Percentiles rank a stretch among this genome's conserved stretches.
These are phyloP conservation scores for Pichia exigua DNA, from an alignment of 805 yeast genomes.

Conservation along the genomic window DNA sequence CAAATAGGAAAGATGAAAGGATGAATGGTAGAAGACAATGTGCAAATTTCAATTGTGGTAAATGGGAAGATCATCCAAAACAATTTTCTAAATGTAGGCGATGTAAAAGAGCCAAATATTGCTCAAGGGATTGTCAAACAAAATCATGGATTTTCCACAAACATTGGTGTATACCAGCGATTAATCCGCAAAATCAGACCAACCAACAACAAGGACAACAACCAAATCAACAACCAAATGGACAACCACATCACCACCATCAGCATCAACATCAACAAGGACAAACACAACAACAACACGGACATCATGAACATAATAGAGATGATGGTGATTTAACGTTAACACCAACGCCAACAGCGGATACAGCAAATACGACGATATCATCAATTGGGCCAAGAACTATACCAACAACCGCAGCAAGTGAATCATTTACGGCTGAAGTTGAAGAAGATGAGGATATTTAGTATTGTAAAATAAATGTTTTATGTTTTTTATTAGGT, in stretches of 20 bases:
- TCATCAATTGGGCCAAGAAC: not conserved
- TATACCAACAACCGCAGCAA: not conserved
- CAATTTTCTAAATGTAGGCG: constrained; percentile 93
- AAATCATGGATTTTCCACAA: constrained; percentile 90
- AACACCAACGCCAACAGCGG: not conserved
- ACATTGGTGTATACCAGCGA: constrained; percentile 70
- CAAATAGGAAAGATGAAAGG: constrained; percentile 82
- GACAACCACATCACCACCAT: not conserved
- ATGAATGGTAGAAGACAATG: constrained; percentile 91
- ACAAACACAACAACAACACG: not conserved
- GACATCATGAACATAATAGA: not conserved
- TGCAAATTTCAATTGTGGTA: constrained; percentile 87
- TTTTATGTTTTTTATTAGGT: no score
- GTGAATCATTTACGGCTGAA: not conserved
- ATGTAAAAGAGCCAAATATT: constrained; percentile 91
- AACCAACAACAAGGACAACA: not conserved
- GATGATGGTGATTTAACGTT: not conserved
- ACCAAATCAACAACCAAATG: not conserved
- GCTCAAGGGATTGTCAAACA: constrained; percentile 87
- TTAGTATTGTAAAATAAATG: no score
- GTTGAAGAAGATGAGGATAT: not conserved
- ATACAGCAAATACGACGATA: not conserved
- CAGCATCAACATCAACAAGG: not conserved
- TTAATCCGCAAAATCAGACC: not conserved
- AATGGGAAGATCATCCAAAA: constrained; percentile 85